phyloP scores from a whole-genome alignment of 306 rosid species.

The Vigna hirtella region DNA sequence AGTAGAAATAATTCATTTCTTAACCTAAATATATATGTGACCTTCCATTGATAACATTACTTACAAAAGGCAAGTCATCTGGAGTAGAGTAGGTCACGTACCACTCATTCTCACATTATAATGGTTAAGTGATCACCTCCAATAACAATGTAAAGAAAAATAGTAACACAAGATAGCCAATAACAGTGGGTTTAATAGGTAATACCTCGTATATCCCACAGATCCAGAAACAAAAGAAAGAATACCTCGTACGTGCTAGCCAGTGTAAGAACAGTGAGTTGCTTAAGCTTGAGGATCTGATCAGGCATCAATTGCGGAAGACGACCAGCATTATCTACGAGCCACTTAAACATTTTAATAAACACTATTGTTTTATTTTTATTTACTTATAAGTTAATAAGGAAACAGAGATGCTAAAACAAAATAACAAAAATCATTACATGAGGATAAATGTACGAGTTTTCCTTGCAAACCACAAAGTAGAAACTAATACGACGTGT shows the following conservation, averaged over 20 bases:
- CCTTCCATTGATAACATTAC: no score
- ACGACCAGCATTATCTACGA: conserved; percentile 65
- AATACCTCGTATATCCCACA: conserved; percentile 77
- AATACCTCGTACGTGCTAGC: conserved; percentile 87
- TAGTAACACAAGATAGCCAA: background rate
- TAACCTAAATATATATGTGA: no score
- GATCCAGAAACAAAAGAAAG: no score
- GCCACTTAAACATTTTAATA: conserved; percentile 25
- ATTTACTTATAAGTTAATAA: background rate
- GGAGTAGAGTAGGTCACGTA: no score
- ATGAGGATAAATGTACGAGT: conserved; percentile 8
- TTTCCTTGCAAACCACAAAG: background rate
- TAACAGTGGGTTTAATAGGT: conserved; percentile 8
- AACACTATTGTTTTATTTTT: conserved; percentile 12
- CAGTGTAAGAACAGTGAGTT: conserved; percentile 97
- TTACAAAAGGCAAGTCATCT: no score
- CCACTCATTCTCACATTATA: no score
- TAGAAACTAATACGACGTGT: background rate
- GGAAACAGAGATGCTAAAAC: background rate
- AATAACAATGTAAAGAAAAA: no score
- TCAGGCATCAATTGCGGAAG: conserved; percentile 75
- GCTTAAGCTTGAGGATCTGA: conserved; percentile 88
- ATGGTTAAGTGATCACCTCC: no score
- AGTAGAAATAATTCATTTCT: background rate
- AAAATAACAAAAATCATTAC: conserved; percentile 15